phyloP scores from a whole-genome alignment of 306 rosid genomes.

The Dalbergia cultrata region DNA sequence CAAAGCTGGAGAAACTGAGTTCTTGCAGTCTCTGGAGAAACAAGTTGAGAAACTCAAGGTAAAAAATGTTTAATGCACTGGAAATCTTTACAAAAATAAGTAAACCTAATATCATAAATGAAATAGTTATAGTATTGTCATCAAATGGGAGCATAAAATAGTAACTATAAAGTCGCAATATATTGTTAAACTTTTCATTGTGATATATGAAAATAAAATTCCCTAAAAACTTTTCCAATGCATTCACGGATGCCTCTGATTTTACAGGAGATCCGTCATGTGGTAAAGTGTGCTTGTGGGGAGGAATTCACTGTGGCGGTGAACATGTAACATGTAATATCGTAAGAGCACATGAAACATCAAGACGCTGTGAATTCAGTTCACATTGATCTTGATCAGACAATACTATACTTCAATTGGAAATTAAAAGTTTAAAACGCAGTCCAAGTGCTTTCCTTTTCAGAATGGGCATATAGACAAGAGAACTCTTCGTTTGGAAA shows the following conservation, averaged over 20 bases:
- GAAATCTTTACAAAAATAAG: constrained; percentile 17
- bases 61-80: constrained; percentile 25
- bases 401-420: constrained; percentile 1
- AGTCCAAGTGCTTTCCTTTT: not conserved
- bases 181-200: constrained; percentile 12
- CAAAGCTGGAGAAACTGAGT: constrained; percentile 76
- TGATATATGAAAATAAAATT: constrained; percentile 24
- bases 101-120: constrained; percentile 1
- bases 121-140: not conserved
- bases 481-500: constrained; percentile 1
- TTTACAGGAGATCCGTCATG: constrained; percentile 72
- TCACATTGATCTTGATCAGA: constrained; percentile 23
- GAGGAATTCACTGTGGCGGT: constrained; percentile 69
- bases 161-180: constrained; percentile 35
- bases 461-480: not conserved
- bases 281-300: constrained; percentile 84
- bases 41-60: constrained; percentile 80
- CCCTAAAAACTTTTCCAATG: constrained; percentile 5
- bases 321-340: constrained; percentile 44
- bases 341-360: constrained; percentile 47
- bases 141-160: not conserved
- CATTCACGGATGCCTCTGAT: constrained; percentile 45
- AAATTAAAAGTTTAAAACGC: not conserved
- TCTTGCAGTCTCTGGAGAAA: constrained; percentile 70
- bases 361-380: constrained; percentile 23